Conservation (phyloP, 129 eudicot genomes). For the Scalesia atractyloides region DNA sequence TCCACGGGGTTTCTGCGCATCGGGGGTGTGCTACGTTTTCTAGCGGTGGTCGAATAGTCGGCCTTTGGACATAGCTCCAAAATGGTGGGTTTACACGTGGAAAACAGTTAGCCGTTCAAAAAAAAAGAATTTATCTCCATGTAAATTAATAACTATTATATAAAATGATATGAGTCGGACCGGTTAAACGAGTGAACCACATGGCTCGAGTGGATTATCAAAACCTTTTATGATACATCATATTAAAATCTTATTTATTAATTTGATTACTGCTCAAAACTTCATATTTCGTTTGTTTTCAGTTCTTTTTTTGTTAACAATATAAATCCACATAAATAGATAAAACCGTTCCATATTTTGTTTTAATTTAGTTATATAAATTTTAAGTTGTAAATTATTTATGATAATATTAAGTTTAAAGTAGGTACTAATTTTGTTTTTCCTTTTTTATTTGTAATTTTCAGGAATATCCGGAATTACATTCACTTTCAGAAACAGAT, state of each 20-base stretch:
- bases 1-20: too few species aligned
- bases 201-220: background rate
- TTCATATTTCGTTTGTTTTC: background rate
- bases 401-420: background rate
- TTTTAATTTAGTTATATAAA: background rate
- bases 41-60: too few species aligned
- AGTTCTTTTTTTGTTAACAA: background rate
- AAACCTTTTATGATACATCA: background rate
- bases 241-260: background rate
- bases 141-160: too few species aligned
- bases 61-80: too few species aligned
- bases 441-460: conserved; percentile 4
- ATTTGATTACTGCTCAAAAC: background rate
- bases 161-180: background rate
- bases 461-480: conserved; percentile 55
- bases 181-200: background rate
- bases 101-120: too few species aligned
- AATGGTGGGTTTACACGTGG: too few species aligned
- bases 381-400: background rate
- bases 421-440: background rate
- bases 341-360: background rate
- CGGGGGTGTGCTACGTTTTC: too few species aligned
- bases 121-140: too few species aligned
- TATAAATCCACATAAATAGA: background rate
- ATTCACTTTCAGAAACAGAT: conserved; percentile 53